These are phyloP conservation scores for Trametes cingulata DNA, from an alignment of 768 basidiomycete species.

Conservation along the genomic window DNA sequence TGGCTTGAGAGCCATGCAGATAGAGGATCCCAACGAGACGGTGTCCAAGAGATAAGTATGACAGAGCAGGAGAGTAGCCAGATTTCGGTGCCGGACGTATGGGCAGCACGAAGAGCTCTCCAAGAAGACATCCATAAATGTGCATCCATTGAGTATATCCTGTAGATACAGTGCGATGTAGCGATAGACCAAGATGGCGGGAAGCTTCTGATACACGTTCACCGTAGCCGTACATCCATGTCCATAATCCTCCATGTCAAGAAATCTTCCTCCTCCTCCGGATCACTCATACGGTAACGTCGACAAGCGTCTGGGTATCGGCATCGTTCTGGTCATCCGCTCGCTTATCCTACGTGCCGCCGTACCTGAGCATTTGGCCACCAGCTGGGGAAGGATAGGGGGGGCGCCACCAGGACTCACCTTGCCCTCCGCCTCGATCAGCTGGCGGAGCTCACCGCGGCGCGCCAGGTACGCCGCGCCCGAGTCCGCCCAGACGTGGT, in stretches of 20 bases:
- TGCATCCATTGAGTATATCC: background rate
- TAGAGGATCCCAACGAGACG: too few species aligned
- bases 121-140: too few species aligned
- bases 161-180: background rate
- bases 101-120: background rate
- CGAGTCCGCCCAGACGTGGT: constrained; percentile 72
- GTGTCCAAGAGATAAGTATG: too few species aligned
- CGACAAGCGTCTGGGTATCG: constrained; percentile 7
- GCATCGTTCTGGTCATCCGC: constrained; percentile 10
- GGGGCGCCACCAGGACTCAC: constrained; percentile 11
- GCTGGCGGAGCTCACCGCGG: constrained; percentile 41
- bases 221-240: background rate
- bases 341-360: background rate
- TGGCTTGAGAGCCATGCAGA: too few species aligned
- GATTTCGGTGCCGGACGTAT: too few species aligned
- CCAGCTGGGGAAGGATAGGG: background rate
- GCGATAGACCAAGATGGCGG: background rate
- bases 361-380: constrained; percentile 12
- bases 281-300: background rate
- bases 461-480: constrained; percentile 64
- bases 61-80: too few species aligned
- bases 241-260: background rate
- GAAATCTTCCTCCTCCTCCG: background rate
- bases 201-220: background rate
- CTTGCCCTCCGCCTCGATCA: constrained; percentile 7